Evolutionary conservation across 2,329 filamentous ascomycete genomes (phyloP).

Genomic region (Nothomitra cinnamomea): DNA sequence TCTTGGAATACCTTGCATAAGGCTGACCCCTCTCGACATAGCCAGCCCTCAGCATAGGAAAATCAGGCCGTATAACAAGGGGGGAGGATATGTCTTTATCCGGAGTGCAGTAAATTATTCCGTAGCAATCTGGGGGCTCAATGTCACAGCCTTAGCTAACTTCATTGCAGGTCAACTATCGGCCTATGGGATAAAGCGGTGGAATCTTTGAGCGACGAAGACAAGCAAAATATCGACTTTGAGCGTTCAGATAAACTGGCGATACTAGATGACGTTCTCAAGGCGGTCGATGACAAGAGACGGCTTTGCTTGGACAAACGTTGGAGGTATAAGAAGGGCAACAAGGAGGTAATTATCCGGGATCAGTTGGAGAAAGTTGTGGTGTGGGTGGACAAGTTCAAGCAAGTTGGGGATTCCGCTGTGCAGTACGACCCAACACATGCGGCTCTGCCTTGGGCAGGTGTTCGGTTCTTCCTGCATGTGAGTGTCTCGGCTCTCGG

Average conservation of each 20-base stretch:
- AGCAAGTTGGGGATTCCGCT: slow-evolving; percentile 14
- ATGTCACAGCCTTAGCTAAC: no score
- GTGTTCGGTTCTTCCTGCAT: slow-evolving; percentile 16
- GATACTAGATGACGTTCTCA: not conserved
- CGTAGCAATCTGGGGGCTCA: no score
- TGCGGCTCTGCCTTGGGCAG: slow-evolving; percentile 18
- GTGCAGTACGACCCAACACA: slow-evolving; percentile 16
- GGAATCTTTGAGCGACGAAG: not conserved
- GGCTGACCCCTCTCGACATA: no score
- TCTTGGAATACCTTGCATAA: no score
- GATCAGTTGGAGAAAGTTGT: slow-evolving; percentile 15
- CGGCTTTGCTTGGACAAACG: slow-evolving; percentile 6
- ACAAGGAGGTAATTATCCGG: slow-evolving; percentile 12
- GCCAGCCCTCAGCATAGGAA: no score
- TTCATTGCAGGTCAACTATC: not conserved
- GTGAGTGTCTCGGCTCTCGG: slow-evolving; percentile 4
- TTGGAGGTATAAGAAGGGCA: slow-evolving; percentile 7
- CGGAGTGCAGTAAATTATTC: no score
- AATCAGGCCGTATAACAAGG: no score
- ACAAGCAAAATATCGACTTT: not conserved
- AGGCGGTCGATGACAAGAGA: slow-evolving; percentile 6
- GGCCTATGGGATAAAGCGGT: not conserved
- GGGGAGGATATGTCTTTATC: no score
- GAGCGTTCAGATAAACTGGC: not conserved
- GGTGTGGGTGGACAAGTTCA: slow-evolving; percentile 16